Evolutionary conservation across 2,329 filamentous ascomycete species (phyloP).

Genomic region (Neoascochyta sp.): DNA sequence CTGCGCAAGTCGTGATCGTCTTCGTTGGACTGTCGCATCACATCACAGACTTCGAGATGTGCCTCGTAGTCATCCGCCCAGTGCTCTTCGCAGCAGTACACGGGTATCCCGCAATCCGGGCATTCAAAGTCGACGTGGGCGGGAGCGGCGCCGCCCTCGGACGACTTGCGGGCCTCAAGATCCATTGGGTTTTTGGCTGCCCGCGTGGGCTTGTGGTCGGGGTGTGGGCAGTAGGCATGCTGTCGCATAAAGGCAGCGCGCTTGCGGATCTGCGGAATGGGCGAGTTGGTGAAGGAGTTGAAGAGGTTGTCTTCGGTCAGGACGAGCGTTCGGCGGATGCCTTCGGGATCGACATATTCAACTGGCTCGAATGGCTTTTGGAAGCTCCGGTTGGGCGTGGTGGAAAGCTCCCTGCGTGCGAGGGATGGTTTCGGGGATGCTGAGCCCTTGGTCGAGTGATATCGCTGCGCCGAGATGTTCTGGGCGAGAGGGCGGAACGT

Average conservation of each 20-base stretch:
- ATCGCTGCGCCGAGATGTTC: conserved; percentile 20
- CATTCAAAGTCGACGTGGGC: conserved; percentile 91
- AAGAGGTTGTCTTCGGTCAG: conserved; percentile 80
- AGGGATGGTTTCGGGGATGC: conserved; percentile 22
- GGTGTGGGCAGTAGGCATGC: conserved; percentile 90
- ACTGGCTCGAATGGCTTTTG: conserved; percentile 31
- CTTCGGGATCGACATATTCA: conserved; percentile 37
- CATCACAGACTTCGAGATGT: conserved; percentile 89
- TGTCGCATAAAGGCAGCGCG: conserved; percentile 89
- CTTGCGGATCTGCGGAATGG: conserved; percentile 79
- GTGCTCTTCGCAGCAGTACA: conserved; percentile 91
- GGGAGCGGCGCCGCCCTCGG: conserved; percentile 59
- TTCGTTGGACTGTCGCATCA: conserved; percentile 88
- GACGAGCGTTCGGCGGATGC: conserved; percentile 37
- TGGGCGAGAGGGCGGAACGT: conserved; percentile 22
- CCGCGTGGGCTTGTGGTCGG: conserved; percentile 74
- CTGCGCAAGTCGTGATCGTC: conserved; percentile 94
- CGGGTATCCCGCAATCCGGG: conserved; percentile 89
- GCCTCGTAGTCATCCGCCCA: conserved; percentile 95
- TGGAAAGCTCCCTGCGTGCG: conserved; percentile 27
- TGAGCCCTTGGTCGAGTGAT: conserved; percentile 34
- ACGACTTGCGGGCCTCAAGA: conserved; percentile 57
- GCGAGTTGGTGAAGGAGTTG: conserved; percentile 85
- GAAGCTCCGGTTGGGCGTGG: conserved; percentile 27
- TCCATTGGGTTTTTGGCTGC: conserved; percentile 62